Conservation (phyloP, 2,329 filamentous ascomycete species). For the Pestalotiopsis sp. region DNA sequence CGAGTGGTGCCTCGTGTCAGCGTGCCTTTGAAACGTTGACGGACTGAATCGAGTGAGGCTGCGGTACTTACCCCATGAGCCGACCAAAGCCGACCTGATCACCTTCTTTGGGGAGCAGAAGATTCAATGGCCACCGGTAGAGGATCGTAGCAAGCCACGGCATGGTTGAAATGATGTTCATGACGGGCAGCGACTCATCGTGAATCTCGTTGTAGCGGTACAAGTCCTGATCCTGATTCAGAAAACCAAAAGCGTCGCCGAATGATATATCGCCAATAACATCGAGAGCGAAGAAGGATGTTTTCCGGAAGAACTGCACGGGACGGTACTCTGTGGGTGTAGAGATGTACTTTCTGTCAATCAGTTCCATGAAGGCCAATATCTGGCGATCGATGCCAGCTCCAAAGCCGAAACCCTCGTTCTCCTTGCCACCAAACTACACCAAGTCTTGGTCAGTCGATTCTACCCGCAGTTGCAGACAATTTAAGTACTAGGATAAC, state of each 20-base stretch:
- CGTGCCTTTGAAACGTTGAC: background rate
- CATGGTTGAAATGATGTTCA: constrained; percentile 39
- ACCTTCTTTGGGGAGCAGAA: constrained; percentile 37
- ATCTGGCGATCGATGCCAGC: constrained; percentile 42
- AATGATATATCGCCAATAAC: constrained; percentile 56
- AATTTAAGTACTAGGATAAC: no score
- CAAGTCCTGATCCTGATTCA: constrained; percentile 51
- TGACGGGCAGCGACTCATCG: constrained; percentile 40
- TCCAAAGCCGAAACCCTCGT: constrained; percentile 45
- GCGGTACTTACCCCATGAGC: constrained; percentile 38
- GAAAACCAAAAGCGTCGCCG: constrained; percentile 54
- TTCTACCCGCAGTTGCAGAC: background rate
- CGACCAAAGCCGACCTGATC: constrained; percentile 42
- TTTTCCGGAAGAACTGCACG: constrained; percentile 52
- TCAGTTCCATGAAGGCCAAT: constrained; percentile 43
- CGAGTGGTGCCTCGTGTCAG: background rate
- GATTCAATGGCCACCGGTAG: constrained; percentile 39
- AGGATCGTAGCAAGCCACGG: constrained; percentile 38
- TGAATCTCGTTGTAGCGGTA: constrained; percentile 48
- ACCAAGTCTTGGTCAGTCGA: constrained; percentile 15
- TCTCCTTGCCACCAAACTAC: constrained; percentile 55
- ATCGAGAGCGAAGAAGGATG: constrained; percentile 57
- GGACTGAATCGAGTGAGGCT: background rate
- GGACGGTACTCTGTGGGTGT: constrained; percentile 33
- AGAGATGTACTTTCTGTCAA: constrained; percentile 50